Evolutionary conservation across 257 asterid species (phyloP).

Genomic region (Penstemon barbatus): DNA sequence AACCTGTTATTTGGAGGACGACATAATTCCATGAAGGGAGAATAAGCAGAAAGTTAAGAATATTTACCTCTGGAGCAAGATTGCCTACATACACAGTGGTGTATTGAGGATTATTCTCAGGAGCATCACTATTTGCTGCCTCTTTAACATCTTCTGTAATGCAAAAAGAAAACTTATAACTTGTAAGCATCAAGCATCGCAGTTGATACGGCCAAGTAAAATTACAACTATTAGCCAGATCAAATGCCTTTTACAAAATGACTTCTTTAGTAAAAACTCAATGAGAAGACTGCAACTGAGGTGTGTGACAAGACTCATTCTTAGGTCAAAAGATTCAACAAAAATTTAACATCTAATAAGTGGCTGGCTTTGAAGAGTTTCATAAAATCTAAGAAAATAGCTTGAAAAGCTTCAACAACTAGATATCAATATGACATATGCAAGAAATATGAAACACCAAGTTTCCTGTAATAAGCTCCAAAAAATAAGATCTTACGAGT

Average conservation of each 20-base stretch:
- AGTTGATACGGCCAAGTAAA: background rate
- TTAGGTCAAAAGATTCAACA: background rate
- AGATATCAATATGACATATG: background rate
- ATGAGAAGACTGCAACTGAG: no score
- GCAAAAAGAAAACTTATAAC: constrained; percentile 15
- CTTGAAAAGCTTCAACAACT: background rate
- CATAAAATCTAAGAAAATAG: background rate
- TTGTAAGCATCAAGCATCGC: background rate
- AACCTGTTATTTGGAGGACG: constrained; percentile 5
- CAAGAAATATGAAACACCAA: background rate
- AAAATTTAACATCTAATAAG: background rate
- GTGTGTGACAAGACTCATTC: background rate
- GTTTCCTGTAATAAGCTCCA: background rate
- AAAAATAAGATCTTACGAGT: background rate
- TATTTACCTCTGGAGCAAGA: constrained; percentile 75
- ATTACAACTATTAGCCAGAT: background rate
- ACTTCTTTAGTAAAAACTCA: background rate
- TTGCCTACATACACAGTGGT: constrained; percentile 86
- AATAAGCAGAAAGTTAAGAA: constrained; percentile 16
- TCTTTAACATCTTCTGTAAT: constrained; percentile 76
- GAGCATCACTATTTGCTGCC: constrained; percentile 63
- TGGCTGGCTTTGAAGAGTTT: background rate
- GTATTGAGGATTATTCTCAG: constrained; percentile 76
- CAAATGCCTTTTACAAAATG: no score
- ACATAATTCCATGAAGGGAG: constrained; percentile 6